Evolutionary conservation across 345 rosid genomes (phyloP).

Genomic region (Orychophragmus violaceus): DNA sequence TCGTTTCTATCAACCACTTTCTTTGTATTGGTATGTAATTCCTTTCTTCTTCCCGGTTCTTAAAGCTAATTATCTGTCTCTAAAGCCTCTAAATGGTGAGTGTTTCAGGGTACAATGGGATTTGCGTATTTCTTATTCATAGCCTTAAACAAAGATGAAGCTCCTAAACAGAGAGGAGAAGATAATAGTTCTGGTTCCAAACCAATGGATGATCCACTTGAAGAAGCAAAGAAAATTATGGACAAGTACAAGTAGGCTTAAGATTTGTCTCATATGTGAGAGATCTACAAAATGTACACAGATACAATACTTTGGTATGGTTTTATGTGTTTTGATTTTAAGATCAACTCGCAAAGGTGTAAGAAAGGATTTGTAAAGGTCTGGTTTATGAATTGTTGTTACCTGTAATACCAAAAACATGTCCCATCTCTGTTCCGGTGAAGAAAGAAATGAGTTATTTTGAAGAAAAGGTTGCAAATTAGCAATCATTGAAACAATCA

Average conservation of each 20-base stretch:
- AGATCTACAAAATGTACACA: neutral
- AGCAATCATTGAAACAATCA: neutral
- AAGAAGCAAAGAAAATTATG: conserved; percentile 94
- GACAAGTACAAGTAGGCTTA: conserved; percentile 71
- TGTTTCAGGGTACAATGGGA: conserved; percentile 84
- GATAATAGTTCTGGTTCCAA: conserved; percentile 16
- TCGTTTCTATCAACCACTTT: conserved; percentile 74
- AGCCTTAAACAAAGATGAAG: conserved; percentile 75
- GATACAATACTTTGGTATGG: neutral
- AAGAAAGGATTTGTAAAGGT: neutral
- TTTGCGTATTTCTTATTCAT: conserved; percentile 73
- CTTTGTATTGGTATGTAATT: conserved; percentile 63
- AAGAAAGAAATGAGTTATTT: neutral
- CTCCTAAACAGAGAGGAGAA: conserved; percentile 44
- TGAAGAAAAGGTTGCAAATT: neutral
- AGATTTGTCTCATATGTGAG: neutral
- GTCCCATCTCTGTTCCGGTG: neutral
- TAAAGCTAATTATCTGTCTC: neutral
- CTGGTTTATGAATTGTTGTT: neutral
- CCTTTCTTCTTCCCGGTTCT: neutral
- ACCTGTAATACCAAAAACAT: neutral
- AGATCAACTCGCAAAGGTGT: neutral
- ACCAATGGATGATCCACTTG: conserved; percentile 40
- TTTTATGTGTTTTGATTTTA: neutral
- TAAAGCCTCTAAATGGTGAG: neutral